A percentile compares a stretch with the other conserved stretches of the same genome.
phyloP scores from a whole-genome alignment of 2,329 filamentous ascomycete genomes.

The Penicillium aurantiogriseum region DNA sequence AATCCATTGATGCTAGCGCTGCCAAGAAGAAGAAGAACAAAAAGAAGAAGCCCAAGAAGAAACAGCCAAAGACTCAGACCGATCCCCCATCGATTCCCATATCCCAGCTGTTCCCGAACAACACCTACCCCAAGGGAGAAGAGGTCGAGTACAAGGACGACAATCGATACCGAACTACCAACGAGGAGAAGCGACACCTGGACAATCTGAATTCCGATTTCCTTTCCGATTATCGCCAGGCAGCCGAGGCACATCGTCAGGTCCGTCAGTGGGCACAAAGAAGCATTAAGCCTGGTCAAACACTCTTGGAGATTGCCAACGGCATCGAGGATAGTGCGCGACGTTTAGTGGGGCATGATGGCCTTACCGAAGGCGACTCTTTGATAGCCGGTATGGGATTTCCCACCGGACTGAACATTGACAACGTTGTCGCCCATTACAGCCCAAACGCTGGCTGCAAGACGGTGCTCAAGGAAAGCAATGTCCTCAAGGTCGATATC shows the following conservation, averaged over 20 bases:
- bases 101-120: neutral
- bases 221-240: slow-evolving; percentile 55
- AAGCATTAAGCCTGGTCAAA: slow-evolving; percentile 52
- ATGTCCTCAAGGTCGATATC: slow-evolving; percentile 81
- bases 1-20: no score
- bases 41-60: neutral
- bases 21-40: neutral
- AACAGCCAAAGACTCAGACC: neutral
- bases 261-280: slow-evolving; percentile 52
- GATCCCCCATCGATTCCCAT: neutral
- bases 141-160: slow-evolving; percentile 41
- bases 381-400: slow-evolving; percentile 56
- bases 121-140: neutral
- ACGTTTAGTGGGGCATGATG: slow-evolving; percentile 51
- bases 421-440: slow-evolving; percentile 56
- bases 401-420: slow-evolving; percentile 55
- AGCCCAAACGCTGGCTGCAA: slow-evolving; percentile 60
- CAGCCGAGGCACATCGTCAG: slow-evolving; percentile 57
- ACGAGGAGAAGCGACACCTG: slow-evolving; percentile 48
- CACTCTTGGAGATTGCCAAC: slow-evolving; percentile 50
- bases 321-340: slow-evolving; percentile 56
- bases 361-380: slow-evolving; percentile 52
- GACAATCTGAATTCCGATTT: slow-evolving; percentile 48
- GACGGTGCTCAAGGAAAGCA: slow-evolving; percentile 67
- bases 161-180: slow-evolving; percentile 40